A percentile compares a stretch with the other conserved stretches of the same genome.
phyloP scores from a whole-genome alignment of 169 alveolate species.

The Fabrea salina region DNA sequence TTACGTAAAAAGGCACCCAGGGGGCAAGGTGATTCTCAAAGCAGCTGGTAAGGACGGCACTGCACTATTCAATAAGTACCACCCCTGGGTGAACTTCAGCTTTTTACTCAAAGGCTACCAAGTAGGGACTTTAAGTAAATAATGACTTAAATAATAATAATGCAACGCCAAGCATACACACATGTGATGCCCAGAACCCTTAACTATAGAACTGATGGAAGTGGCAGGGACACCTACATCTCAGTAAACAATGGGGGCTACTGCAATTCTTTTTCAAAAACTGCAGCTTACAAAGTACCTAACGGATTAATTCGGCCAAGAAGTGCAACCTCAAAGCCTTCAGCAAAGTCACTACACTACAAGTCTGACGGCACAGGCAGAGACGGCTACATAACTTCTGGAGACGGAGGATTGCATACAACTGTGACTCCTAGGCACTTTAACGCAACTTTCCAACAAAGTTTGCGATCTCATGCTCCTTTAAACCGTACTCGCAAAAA shows the following conservation, averaged over 20 bases:
- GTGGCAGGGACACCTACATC: slow-evolving; percentile 53
- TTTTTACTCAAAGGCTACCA: slow-evolving; percentile 16
- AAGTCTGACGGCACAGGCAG: slow-evolving; percentile 19
- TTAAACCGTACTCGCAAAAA: neutral
- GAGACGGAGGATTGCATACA: slow-evolving; percentile 26
- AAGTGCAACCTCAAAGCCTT: neutral
- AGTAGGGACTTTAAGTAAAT: slow-evolving; percentile 15
- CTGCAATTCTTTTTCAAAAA: too few relatives aligned
- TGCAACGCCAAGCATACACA: slow-evolving; percentile 2
- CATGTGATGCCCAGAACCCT: slow-evolving; percentile 31
- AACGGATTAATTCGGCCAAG: slow-evolving; percentile 11
- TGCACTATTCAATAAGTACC: slow-evolving; percentile 27
- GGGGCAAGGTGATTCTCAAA: slow-evolving; percentile 39
- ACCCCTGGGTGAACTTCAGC: slow-evolving; percentile 53
- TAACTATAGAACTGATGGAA: slow-evolving; percentile 39
- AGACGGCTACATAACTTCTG: neutral
- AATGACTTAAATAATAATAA: slow-evolving; percentile 33
- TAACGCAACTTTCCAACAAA: neutral
- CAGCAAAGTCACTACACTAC: neutral
- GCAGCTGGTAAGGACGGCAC: slow-evolving; percentile 57
- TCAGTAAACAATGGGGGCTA: slow-evolving; percentile 51
- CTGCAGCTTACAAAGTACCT: too few relatives aligned
- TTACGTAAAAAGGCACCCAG: slow-evolving; percentile 53
- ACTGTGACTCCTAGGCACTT: neutral
- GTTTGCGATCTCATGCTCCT: neutral